phyloP scores from a whole-genome alignment of 257 asterid species.

The Plantago elongata region DNA sequence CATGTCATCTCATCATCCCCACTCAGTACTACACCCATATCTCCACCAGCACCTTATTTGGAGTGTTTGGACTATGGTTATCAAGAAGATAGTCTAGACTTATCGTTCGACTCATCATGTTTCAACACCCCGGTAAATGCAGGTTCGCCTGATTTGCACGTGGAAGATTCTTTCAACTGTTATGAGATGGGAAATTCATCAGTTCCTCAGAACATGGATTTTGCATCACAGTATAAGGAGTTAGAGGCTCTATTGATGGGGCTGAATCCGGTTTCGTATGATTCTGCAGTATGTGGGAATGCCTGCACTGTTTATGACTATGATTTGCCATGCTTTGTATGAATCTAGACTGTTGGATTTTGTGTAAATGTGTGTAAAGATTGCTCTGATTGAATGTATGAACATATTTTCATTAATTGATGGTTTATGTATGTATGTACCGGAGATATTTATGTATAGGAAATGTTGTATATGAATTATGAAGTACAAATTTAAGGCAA shows the following conservation, averaged over 20 bases:
- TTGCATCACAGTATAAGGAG: constrained; percentile 24
- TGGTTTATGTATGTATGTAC: neutral
- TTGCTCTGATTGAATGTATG: neutral
- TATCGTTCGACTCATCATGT: constrained; percentile 11
- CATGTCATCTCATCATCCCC: constrained; percentile 20
- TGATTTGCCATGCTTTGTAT: constrained; percentile 34
- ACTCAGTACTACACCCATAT: constrained; percentile 2
- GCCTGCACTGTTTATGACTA: constrained; percentile 31
- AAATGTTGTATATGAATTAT: neutral
- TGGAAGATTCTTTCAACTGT: constrained; percentile 19
- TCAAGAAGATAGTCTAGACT: constrained; percentile 13
- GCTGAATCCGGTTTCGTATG: constrained; percentile 29
- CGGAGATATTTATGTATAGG: neutral
- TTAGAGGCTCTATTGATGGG: constrained; percentile 51
- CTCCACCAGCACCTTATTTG: constrained; percentile 10
- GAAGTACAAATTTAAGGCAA: no score
- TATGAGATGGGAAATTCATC: constrained; percentile 20
- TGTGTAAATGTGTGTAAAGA: neutral
- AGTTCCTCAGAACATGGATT: constrained; percentile 15
- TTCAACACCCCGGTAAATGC: constrained; percentile 18
- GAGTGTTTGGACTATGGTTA: constrained; percentile 3
- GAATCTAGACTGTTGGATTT: neutral
- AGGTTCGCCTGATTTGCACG: constrained; percentile 33
- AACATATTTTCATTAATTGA: neutral
- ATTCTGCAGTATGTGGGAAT: constrained; percentile 16